A percentile compares a stretch with the other conserved stretches of the same genome.
phyloP scores from a whole-genome alignment of 371 early-diverging fungal genomes.

The Circinella minor region DNA sequence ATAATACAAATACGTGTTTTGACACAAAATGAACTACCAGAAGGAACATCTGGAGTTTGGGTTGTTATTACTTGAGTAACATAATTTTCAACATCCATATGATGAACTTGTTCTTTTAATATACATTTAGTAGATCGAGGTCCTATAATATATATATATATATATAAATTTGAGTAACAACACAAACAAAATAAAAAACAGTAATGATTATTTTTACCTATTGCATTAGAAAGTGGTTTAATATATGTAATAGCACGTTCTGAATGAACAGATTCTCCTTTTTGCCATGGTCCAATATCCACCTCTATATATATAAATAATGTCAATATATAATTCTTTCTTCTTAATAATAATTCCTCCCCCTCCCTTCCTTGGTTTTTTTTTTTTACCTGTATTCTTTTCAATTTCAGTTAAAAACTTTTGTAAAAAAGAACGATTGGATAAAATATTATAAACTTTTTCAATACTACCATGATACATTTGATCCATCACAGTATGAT shows the following conservation, averaged over 20 bases:
- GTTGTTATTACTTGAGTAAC: slow-evolving; percentile 66
- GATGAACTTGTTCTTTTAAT: slow-evolving; percentile 61
- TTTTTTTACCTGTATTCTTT: slow-evolving; percentile 50
- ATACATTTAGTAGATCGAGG: slow-evolving; percentile 75
- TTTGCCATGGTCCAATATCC: slow-evolving; percentile 39
- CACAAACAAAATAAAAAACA: not conserved
- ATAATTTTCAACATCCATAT: slow-evolving; percentile 57
- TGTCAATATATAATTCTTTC: not conserved
- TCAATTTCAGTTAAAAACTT: slow-evolving; percentile 41
- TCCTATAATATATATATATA: slow-evolving; percentile 34
- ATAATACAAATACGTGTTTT: slow-evolving; percentile 81
- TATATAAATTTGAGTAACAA: not conserved
- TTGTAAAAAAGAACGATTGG: slow-evolving; percentile 39
- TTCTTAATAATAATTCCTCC: not conserved
- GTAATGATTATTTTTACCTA: slow-evolving; percentile 24
- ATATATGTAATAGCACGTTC: slow-evolving; percentile 38
- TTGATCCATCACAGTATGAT: slow-evolving; percentile 49
- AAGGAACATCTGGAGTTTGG: slow-evolving; percentile 84
- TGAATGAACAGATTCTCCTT: slow-evolving; percentile 18
- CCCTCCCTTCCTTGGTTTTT: too few relatives aligned
- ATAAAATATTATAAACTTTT: slow-evolving; percentile 49
- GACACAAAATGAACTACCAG: slow-evolving; percentile 78
- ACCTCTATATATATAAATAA: slow-evolving; percentile 24
- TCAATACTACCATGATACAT: slow-evolving; percentile 51
- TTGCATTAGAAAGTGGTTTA: slow-evolving; percentile 38